Base-by-base conservation (phyloP, 2,329 filamentous ascomycete genomes). In the Fusarium tupiense region DNA sequence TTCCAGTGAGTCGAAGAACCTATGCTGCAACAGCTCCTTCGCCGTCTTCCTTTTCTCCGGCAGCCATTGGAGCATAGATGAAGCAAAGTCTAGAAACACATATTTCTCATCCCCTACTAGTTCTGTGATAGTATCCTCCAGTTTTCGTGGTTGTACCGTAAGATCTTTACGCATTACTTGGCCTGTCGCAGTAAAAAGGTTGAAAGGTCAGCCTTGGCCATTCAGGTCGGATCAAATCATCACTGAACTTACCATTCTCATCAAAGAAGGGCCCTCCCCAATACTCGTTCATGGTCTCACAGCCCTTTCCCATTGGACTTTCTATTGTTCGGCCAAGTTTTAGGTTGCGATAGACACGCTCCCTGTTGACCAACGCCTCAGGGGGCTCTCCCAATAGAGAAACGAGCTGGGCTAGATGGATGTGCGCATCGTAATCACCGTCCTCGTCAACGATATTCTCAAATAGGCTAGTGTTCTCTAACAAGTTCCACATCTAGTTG, bases 1-100 rank as follows among this genome's bases (percentile, higher is more conserved):
- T 19, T 35, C 13, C 19, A 57, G 22, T 16, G 33, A 35, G 56
- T 76, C 59, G 41, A 79, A 75, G 41, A 77, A 72, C 5, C 63
- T 65, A 67, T 78, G 76, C 40, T 74, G 38, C 44, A 78, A 24
- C 1, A 78, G 68, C 64, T 80, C 74, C 38, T 62, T 69, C 12
- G 78, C 73, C 6, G 72, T 77, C 64, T 72, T 77, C 56, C 69
- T 76, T 61, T 76, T 74, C 31, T 78, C 78, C 8, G 73, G 73
- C 53, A 78, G 50, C 78, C 77, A 78, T 38, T 76, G 71, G 8
- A 79, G 73, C 76, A 80, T 78, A 22, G 56, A 41, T 10, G 43
- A 49, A 61, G 75, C 73, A 68, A 78, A 65, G 43, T 78, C 74
- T 9, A 77, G 56, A 66, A 77, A 79, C 26, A 29, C 11, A 16